A percentile compares a stretch with the other conserved stretches of the same genome.
phyloP scores from a whole-genome alignment of 305 asterid genomes.

The Ilex paraguariensis region DNA sequence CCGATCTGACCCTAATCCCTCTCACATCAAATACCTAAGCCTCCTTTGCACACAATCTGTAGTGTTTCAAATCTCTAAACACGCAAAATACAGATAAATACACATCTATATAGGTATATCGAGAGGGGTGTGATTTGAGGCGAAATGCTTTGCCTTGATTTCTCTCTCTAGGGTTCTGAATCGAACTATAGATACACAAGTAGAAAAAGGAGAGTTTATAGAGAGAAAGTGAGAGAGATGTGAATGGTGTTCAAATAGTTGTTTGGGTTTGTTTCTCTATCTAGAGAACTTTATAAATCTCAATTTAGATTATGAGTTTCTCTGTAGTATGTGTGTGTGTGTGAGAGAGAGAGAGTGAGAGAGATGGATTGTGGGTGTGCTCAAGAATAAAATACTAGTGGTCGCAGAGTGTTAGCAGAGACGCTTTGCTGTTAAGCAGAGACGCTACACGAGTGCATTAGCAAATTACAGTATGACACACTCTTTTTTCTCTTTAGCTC shows the following conservation, averaged over 20 bases:
- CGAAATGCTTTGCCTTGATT: too few species aligned
- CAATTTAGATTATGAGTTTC: not conserved
- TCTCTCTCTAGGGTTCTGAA: not conserved
- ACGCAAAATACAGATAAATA: too few species aligned
- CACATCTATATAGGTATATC: too few species aligned
- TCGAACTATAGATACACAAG: constrained; percentile 1
- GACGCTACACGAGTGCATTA: too few species aligned
- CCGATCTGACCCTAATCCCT: constrained; percentile 47
- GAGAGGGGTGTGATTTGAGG: too few species aligned
- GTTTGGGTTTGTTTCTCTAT: not conserved
- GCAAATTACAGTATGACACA: too few species aligned
- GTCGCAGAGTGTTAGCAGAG: not conserved
- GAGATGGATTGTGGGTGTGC: too few species aligned
- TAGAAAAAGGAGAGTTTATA: too few species aligned
- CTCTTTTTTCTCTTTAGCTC: not conserved
- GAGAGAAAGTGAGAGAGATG: not conserved
- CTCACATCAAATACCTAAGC: constrained; percentile 46
- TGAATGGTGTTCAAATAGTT: not conserved
- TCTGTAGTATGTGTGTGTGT: not conserved
- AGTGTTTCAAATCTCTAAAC: too few species aligned
- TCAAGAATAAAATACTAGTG: too few species aligned
- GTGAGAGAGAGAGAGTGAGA: too few species aligned
- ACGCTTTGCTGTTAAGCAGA: not conserved
- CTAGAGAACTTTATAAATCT: not conserved
- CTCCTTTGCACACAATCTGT: not conserved